These are phyloP conservation scores for Mrakia frigida DNA, from an alignment of 768 basidiomycete genomes.

Conservation along the genomic window DNA sequence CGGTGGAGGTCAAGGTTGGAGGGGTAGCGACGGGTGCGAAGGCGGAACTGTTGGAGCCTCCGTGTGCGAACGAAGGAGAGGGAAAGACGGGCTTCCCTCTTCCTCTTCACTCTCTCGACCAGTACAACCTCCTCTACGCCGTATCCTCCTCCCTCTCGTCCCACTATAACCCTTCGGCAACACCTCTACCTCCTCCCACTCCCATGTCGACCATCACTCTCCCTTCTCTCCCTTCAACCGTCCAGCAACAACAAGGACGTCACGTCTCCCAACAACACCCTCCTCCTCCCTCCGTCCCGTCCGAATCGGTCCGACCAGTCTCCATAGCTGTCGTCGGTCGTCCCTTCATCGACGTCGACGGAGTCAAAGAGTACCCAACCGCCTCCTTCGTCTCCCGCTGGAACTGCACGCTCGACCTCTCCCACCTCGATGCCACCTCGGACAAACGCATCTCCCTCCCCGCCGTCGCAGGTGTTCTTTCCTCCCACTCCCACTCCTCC, in stretches of 20 bases:
- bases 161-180: background rate
- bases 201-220: background rate
- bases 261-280: background rate
- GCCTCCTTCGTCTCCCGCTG: constrained; percentile 73
- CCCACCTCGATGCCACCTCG: constrained; percentile 22
- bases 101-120: constrained; percentile 63
- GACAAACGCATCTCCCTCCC: constrained; percentile 27
- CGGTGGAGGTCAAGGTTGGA: constrained; percentile 66
- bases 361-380: constrained; percentile 57
- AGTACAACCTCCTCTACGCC: constrained; percentile 82
- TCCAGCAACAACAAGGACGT: background rate
- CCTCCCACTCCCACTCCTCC: background rate
- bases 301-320: constrained; percentile 66
- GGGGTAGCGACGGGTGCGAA: constrained; percentile 49
- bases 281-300: background rate
- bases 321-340: constrained; percentile 72
- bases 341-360: constrained; percentile 51
- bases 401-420: constrained; percentile 81
- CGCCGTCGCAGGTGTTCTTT: constrained; percentile 10
- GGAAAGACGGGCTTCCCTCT: constrained; percentile 59
- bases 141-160: constrained; percentile 57
- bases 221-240: constrained; percentile 1
- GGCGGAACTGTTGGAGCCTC: constrained; percentile 50
- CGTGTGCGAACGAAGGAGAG: constrained; percentile 47
- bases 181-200: background rate